A percentile compares a stretch with the other conserved stretches of the same genome.
Evolutionary conservation across 208 protist genomes (phyloP).

Genomic region (Vickermania spadyakhi): DNA sequence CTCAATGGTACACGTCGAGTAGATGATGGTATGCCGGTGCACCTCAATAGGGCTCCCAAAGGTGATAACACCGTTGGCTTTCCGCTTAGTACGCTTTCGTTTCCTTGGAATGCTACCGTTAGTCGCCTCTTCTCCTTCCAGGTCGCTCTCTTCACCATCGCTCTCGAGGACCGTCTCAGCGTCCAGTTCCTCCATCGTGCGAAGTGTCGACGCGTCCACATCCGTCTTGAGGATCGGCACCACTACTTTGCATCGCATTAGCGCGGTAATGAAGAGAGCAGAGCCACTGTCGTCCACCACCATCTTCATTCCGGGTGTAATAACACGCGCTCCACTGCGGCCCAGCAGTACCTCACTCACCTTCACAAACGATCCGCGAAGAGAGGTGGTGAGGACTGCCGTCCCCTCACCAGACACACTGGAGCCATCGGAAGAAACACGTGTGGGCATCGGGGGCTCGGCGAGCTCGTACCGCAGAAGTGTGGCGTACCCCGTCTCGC

Average conservation of each 20-base stretch:
- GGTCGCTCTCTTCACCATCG: constrained; percentile 5
- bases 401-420: not conserved
- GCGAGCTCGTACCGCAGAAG: constrained; percentile 91
- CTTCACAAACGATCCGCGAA: constrained; percentile 81
- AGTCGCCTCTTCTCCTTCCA: not conserved
- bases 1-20: constrained; percentile 58
- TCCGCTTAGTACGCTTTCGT: constrained; percentile 1
- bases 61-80: constrained; percentile 31
- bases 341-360: constrained; percentile 95
- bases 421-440: constrained; percentile 1
- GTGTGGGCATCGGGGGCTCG: constrained; percentile 33
- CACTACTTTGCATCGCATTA: constrained; percentile 61
- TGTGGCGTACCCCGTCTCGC: constrained; percentile 90
- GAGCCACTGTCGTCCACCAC: constrained; percentile 91
- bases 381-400: constrained; percentile 38
- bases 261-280: constrained; percentile 93
- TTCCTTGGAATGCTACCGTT: not conserved
- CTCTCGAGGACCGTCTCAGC: constrained; percentile 2
- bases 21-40: constrained; percentile 63
- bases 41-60: constrained; percentile 62
- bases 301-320: constrained; percentile 93
- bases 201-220: constrained; percentile 1
- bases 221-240: constrained; percentile 39
- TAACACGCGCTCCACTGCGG: constrained; percentile 94
- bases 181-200: constrained; percentile 8